Percentiles rank a stretch among this genome's conserved stretches.
These are phyloP conservation scores for Leccinum variabile DNA, from an alignment of 1,284 basidiomycete genomes.

Conservation along the genomic window DNA sequence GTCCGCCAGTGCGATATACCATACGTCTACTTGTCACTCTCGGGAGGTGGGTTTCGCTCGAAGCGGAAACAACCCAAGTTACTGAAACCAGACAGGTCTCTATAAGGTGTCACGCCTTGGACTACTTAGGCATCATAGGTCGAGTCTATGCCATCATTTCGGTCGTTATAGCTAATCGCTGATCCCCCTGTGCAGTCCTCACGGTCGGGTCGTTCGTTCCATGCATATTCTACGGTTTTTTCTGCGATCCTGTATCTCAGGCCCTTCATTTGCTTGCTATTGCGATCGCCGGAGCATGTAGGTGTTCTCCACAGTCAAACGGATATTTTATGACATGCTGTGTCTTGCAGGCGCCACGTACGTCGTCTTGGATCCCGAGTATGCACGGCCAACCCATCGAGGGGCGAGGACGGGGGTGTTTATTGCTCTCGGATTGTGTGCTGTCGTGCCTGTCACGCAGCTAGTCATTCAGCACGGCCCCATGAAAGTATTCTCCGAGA, in stretches of 20 bases:
- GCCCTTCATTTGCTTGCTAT: constrained; percentile 56
- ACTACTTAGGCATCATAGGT: constrained; percentile 72
- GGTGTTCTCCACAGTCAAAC: constrained; percentile 29
- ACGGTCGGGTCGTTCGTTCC: constrained; percentile 85
- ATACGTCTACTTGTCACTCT: constrained; percentile 78
- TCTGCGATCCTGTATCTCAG: constrained; percentile 57
- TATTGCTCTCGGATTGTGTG: constrained; percentile 76
- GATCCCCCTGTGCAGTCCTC: constrained; percentile 38
- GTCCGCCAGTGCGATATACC: constrained; percentile 73
- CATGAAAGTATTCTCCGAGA: constrained; percentile 52
- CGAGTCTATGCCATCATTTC: constrained; percentile 23
- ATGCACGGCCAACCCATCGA: constrained; percentile 74
- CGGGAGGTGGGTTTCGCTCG: constrained; percentile 45
- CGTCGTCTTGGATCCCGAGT: constrained; percentile 79
- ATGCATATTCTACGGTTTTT: constrained; percentile 72
- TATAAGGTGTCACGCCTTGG: constrained; percentile 58
- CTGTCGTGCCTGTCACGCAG: constrained; percentile 72
- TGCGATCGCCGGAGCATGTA: constrained; percentile 60
- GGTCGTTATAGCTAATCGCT: neutral
- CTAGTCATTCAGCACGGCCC: constrained; percentile 60
- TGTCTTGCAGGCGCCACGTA: constrained; percentile 57
- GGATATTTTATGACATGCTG: constrained; percentile 9
- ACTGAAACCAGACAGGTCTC: constrained; percentile 40
- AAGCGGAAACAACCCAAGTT: neutral
- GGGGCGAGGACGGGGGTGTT: constrained; percentile 81